Base-by-base conservation (phyloP, 129 eudicot species). In the Erigeron canadensis region DNA sequence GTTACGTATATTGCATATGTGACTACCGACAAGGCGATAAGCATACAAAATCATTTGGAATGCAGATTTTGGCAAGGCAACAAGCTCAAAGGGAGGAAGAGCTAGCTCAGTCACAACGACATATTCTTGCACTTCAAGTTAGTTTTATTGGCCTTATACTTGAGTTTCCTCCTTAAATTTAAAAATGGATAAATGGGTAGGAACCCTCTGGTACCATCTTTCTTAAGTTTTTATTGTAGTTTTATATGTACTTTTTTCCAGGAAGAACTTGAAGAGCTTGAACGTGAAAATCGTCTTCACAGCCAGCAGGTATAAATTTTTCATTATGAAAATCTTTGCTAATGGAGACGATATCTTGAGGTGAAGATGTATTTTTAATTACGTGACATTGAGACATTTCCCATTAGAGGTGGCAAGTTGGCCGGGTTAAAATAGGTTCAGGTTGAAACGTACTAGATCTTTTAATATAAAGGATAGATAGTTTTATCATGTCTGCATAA, bases 81-180 rank as follows among this genome's bases (percentile, higher is more conserved):
- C 99, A 95, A 84, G 99, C 99, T 78, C 99, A 95, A 80, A 86
- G 99, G 81, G 99, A 95, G 79, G 99, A 95, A 78, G 97, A 95
- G 89, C 87, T 95, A 65, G 86, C 97, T 67, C 99, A 95, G 63
- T 84, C 99, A 23, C 99, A 95, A 54, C 81, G 99, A 62, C 99
- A 95, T 71, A 95, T 95, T 81, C 97, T 95, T 80, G 99, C 89
- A 51, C 99, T 95, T 79, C 99, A 95, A 78, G 99, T 95, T 71
- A 76, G 87, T 79, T 37, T 12, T 41, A n/a, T 23, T 23, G 66
- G 50, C 56, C 55, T 41, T 71, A 8, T 71, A 46, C 16, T 23
- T 38, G 43, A 53, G 57, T 70, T 64, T 58, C 47, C 53, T 63
- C 50, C 47, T 12, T 2, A 19, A 67, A 19, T 38, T n/a, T n/a